Conservation (phyloP, 495 filamentous ascomycete species). For the Aspergillus incahuasiensis region DNA sequence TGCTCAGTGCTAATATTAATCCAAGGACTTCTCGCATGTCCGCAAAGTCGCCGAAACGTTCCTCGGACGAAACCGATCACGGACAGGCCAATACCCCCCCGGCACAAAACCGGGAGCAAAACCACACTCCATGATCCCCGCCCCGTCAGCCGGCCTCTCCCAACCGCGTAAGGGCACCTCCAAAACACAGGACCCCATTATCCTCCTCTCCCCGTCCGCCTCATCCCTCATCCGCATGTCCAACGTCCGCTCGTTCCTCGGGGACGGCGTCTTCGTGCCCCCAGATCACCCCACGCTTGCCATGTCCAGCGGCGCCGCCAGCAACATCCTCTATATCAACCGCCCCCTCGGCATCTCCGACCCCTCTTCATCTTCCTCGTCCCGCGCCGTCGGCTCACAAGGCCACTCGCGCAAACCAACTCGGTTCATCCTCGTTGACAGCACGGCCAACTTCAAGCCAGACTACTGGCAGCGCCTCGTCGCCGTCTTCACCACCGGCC, state of each 20-base stretch:
- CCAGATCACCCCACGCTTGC: constrained; percentile 60
- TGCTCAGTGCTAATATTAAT: background rate
- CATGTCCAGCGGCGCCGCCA: constrained; percentile 41
- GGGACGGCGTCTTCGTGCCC: constrained; percentile 74
- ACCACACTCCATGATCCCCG: constrained; percentile 29
- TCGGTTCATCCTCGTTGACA: constrained; percentile 92
- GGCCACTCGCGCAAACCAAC: constrained; percentile 61
- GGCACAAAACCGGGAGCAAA: constrained; percentile 41
- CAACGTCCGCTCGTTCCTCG: constrained; percentile 94
- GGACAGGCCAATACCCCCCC: constrained; percentile 41
- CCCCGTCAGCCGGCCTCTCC: constrained; percentile 41
- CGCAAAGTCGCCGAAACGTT: constrained; percentile 81
- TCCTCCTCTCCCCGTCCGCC: constrained; percentile 96
- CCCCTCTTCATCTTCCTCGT: constrained; percentile 21
- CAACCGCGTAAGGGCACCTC: constrained; percentile 44
- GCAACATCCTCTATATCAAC: constrained; percentile 77
- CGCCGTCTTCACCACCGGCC: constrained; percentile 95
- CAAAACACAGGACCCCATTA: constrained; percentile 81
- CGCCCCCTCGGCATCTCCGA: constrained; percentile 63
- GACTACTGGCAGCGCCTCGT: constrained; percentile 97
- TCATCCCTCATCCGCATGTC: constrained; percentile 95
- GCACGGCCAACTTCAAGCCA: constrained; percentile 88
- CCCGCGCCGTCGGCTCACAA: constrained; percentile 21
- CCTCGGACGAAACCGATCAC: constrained; percentile 57
- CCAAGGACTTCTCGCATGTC: constrained; percentile 89